A percentile compares a stretch with the other conserved stretches of the same genome.
phyloP scores from a whole-genome alignment of 495 filamentous ascomycete genomes.

The Penicillium antarcticum region DNA sequence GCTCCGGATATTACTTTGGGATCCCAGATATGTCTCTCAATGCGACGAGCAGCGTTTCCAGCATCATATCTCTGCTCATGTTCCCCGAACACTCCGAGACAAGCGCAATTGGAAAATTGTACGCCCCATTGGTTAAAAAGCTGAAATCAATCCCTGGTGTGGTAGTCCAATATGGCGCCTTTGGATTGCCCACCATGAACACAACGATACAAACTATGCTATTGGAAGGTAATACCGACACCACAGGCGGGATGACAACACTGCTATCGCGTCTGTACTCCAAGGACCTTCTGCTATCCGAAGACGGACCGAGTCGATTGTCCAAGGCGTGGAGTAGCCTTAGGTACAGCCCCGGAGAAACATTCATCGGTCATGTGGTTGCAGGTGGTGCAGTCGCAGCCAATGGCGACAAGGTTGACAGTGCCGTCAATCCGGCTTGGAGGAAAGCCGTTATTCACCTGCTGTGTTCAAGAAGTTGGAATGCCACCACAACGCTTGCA shows the following conservation, averaged over 20 bases:
- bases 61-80: conserved; percentile 10
- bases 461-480: conserved; percentile 13
- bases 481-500: conserved; percentile 15
- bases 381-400: conserved; percentile 29
- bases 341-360: conserved; percentile 3
- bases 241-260: neutral
- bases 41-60: conserved; percentile 11
- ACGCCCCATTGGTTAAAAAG: conserved; percentile 14
- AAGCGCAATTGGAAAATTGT: conserved; percentile 12
- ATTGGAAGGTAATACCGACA: conserved; percentile 15
- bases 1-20: conserved; percentile 37
- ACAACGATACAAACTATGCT: conserved; percentile 14
- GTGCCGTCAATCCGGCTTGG: conserved; percentile 38
- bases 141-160: conserved; percentile 14
- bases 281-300: conserved; percentile 13
- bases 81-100: conserved; percentile 26
- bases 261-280: conserved; percentile 30
- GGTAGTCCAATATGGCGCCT: conserved; percentile 6
- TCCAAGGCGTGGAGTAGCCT: conserved; percentile 19
- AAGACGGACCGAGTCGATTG: neutral
- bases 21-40: conserved; percentile 18
- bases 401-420: conserved; percentile 25
- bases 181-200: conserved; percentile 17
- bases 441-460: conserved; percentile 29
- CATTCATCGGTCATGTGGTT: conserved; percentile 24